Percentiles rank a stretch among this genome's conserved stretches.
phyloP scores from a whole-genome alignment of 1,284 basidiomycete species.

The Thecaphora thlaspeos region DNA sequence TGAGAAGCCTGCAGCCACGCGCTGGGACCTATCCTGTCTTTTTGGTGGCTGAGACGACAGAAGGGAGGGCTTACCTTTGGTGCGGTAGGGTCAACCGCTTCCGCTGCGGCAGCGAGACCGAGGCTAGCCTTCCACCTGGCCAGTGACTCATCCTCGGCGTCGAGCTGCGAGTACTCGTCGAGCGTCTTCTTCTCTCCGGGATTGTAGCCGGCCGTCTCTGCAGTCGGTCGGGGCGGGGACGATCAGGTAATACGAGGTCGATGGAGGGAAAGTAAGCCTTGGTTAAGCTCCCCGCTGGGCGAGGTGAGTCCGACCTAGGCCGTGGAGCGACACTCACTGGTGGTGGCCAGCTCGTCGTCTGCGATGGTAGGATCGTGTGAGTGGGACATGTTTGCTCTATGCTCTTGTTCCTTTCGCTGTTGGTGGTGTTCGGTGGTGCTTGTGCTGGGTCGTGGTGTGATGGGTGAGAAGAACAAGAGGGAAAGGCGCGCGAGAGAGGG shows the following conservation, averaged over 20 bases:
- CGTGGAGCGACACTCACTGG: slow-evolving; percentile 12
- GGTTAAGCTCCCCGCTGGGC: neutral
- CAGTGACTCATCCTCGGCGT: slow-evolving; percentile 77
- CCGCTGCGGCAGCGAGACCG: slow-evolving; percentile 67
- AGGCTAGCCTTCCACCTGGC: slow-evolving; percentile 84
- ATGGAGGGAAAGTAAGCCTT: no score
- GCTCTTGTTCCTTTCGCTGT: no score
- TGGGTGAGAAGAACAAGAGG: no score
- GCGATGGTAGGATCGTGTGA: slow-evolving; percentile 29
- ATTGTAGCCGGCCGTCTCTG: slow-evolving; percentile 57
- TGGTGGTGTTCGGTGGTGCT: no score
- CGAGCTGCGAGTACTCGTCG: slow-evolving; percentile 65
- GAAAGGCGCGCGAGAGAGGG: no score
- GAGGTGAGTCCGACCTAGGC: neutral
- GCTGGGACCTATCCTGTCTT: no score
- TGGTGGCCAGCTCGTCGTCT: slow-evolving; percentile 41
- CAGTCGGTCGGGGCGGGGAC: neutral
- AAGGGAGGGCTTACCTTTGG: slow-evolving; percentile 34
- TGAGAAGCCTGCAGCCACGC: no score
- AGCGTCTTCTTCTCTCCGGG: slow-evolving; percentile 60
- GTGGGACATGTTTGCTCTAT: slow-evolving; percentile 36
- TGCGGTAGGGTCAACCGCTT: slow-evolving; percentile 53
- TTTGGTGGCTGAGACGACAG: neutral
- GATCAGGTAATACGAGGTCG: neutral
- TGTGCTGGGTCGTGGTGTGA: no score